A percentile compares a stretch with the other conserved stretches of the same genome.
phyloP scores from a whole-genome alignment of 1,284 basidiomycete genomes.

The Phellopilus nigrolimitatus region DNA sequence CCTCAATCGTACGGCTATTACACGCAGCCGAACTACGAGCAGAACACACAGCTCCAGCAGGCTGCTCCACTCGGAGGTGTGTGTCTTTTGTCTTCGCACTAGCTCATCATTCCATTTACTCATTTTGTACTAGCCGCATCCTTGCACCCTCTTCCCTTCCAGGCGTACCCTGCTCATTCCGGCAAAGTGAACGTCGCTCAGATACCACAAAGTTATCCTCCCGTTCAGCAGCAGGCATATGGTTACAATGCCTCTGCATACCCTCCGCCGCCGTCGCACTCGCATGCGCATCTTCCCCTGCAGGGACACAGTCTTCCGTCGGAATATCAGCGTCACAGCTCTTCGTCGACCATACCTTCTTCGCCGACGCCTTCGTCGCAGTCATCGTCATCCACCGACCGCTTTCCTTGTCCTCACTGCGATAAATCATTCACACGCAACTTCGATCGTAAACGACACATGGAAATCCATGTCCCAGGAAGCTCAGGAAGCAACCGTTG shows the following conservation, averaged over 20 bases:
- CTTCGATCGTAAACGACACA: constrained; percentile 74
- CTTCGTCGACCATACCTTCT: constrained; percentile 3
- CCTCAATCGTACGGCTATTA: constrained; percentile 10
- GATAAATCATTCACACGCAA: constrained; percentile 71
- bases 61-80: background rate
- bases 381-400: constrained; percentile 34
- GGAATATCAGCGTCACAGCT: constrained; percentile 4
- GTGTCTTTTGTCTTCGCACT: background rate
- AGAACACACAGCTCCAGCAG: constrained; percentile 1
- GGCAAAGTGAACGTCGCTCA: constrained; percentile 1
- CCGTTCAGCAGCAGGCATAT: constrained; percentile 8
- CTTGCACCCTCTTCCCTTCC: constrained; percentile 6
- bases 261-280: background rate
- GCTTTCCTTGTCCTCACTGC: constrained; percentile 65
- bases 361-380: constrained; percentile 21
- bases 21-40: constrained; percentile 1
- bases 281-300: constrained; percentile 4
- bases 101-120: background rate
- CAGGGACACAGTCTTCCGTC: constrained; percentile 2
- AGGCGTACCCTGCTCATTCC: constrained; percentile 2
- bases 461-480: constrained; percentile 65
- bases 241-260: background rate
- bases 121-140: background rate
- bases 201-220: background rate
- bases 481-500: constrained; percentile 59